These are phyloP conservation scores for Filosporella fistucella DNA, from an alignment of 495 filamentous ascomycete species.

Conservation along the genomic window DNA sequence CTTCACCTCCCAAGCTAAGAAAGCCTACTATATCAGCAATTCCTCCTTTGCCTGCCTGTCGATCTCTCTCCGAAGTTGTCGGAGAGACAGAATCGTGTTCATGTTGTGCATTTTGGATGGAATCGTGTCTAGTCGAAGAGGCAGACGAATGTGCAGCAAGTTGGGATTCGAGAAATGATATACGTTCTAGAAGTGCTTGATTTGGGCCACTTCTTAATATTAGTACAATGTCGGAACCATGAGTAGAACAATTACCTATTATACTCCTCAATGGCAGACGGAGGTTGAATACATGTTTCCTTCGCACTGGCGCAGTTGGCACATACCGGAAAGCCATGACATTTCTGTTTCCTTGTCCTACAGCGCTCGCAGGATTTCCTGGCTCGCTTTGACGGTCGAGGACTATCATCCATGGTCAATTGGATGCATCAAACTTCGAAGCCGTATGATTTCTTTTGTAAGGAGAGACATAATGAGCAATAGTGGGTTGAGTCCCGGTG, in stretches of 20 bases:
- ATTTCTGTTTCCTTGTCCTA: constrained; percentile 47
- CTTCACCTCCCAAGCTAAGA: constrained; percentile 44
- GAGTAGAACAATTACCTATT: constrained; percentile 30
- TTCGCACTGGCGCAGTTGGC: constrained; percentile 47
- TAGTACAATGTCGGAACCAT: background rate
- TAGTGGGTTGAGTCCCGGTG: too few species aligned
- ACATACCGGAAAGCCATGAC: constrained; percentile 35
- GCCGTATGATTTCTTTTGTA: constrained; percentile 2
- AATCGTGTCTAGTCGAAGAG: constrained; percentile 18
- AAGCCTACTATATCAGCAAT: constrained; percentile 49
- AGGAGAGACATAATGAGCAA: constrained; percentile 8
- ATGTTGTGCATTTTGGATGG: constrained; percentile 20
- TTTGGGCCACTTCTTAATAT: constrained; percentile 32
- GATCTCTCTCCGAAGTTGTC: constrained; percentile 18
- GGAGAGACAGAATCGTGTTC: too few species aligned
- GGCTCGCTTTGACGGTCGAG: constrained; percentile 41
- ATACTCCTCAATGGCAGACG: constrained; percentile 39
- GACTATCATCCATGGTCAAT: constrained; percentile 20
- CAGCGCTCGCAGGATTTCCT: constrained; percentile 49
- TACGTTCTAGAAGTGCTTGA: constrained; percentile 41
- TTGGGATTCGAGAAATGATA: constrained; percentile 39
- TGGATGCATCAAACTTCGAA: background rate
- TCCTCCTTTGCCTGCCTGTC: constrained; percentile 32
- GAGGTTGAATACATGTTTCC: constrained; percentile 42
- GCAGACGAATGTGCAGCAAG: constrained; percentile 27